These are phyloP conservation scores for Crotalaria pallida DNA, from an alignment of 306 rosid genomes.

Conservation along the genomic window DNA sequence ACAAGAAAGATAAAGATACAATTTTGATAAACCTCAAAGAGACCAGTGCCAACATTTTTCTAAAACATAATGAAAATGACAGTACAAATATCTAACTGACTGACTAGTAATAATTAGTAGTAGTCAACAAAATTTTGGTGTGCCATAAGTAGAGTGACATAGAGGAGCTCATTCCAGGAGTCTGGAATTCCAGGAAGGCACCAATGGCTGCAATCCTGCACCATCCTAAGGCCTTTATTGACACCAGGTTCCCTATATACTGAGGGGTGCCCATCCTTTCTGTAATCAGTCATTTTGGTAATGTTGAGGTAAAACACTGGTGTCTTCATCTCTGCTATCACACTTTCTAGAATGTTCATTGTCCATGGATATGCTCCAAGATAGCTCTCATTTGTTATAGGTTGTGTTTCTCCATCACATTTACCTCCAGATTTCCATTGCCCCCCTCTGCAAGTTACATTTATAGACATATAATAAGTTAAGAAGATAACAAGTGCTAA, in stretches of 20 bases:
- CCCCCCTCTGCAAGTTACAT: conserved; percentile 17
- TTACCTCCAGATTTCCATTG: conserved; percentile 36
- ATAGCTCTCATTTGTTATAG: conserved; percentile 26
- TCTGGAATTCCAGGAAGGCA: conserved; percentile 50
- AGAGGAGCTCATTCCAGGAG: conserved; percentile 38
- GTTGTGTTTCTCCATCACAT: conserved; percentile 30
- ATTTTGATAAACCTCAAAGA: too few species aligned
- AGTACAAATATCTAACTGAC: not conserved
- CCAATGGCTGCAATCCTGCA: conserved; percentile 41
- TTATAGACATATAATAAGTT: not conserved
- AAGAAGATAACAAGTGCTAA: not conserved
- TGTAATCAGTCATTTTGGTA: conserved; percentile 31
- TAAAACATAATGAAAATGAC: not conserved
- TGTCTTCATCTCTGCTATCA: conserved; percentile 32
- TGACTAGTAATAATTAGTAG: not conserved
- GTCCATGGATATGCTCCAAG: conserved; percentile 35
- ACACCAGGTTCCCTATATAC: conserved; percentile 10
- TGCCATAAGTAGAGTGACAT: conserved; percentile 24
- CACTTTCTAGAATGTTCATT: conserved; percentile 26
- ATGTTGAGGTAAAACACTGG: conserved; percentile 38
- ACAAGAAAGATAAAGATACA: too few species aligned
- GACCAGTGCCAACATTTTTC: too few species aligned
- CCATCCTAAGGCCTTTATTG: conserved; percentile 12
- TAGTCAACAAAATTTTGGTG: not conserved
- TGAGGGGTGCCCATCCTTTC: conserved; percentile 41